Conservation (phyloP, 2,329 filamentous ascomycete genomes). For the Chalaropsis thielavioides region DNA sequence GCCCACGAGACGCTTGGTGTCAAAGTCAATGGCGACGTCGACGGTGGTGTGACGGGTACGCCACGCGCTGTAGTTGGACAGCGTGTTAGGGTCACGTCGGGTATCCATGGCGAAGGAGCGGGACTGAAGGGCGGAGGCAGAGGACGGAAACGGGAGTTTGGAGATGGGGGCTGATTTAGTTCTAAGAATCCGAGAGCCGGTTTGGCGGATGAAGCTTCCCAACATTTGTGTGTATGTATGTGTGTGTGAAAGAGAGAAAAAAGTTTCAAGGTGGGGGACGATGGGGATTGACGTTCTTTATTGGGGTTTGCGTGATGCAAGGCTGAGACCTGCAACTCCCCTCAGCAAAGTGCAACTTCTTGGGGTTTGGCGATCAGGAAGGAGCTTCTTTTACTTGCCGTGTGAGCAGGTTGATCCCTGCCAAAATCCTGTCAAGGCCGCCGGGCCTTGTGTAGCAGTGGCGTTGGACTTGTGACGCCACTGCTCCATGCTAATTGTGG, state of each 20-base stretch:
- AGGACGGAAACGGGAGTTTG: neutral
- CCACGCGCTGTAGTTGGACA: constrained; percentile 85
- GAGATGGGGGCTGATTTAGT: neutral
- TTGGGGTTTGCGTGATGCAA: constrained; percentile 6
- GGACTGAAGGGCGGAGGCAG: neutral
- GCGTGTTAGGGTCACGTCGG: constrained; percentile 70
- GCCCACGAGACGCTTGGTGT: constrained; percentile 60
- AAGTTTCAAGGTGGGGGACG: neutral
- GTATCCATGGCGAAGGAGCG: constrained; percentile 13
- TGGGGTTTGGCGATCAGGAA: constrained; percentile 4
- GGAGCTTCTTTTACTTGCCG: neutral
- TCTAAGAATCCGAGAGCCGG: constrained; percentile 13
- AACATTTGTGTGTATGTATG: constrained; percentile 10
- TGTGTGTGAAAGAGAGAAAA: neutral
- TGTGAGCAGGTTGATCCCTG: neutral
- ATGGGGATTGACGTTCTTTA: neutral
- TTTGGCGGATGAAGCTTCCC: constrained; percentile 12
- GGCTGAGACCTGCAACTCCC: constrained; percentile 7
- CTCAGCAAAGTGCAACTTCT: constrained; percentile 14
- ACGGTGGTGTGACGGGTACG: constrained; percentile 70
- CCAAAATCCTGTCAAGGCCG: neutral
- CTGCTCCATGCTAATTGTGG: neutral
- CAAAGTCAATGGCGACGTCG: constrained; percentile 72
- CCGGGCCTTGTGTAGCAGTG: too few species aligned
- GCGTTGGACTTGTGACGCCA: neutral